phyloP scores from a whole-genome alignment of 768 basidiomycete genomes.

The Kwoniella dejecticola region DNA sequence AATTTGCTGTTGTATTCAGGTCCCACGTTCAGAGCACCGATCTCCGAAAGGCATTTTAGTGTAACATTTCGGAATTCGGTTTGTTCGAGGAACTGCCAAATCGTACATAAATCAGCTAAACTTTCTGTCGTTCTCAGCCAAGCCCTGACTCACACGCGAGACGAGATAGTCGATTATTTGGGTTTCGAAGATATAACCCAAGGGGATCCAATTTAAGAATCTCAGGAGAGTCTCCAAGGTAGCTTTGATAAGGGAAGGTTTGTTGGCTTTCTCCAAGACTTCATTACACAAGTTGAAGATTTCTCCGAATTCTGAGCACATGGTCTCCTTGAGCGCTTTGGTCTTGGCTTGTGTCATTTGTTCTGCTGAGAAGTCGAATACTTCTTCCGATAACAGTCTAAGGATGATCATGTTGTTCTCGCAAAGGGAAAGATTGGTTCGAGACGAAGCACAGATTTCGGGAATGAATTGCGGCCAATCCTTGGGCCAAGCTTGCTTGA shows the following conservation, averaged over 20 bases:
- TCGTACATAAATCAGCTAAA: constrained; percentile 17
- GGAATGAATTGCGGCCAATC: constrained; percentile 98
- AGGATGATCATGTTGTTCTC: constrained; percentile 99
- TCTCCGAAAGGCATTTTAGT: constrained; percentile 93
- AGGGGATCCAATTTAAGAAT: constrained; percentile 98
- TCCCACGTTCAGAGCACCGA: constrained; percentile 89
- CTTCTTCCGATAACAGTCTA: constrained; percentile 94
- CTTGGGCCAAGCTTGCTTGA: constrained; percentile 99
- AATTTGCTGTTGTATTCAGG: constrained; percentile 98
- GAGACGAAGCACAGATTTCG: constrained; percentile 95
- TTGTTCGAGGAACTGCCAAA: constrained; percentile 87
- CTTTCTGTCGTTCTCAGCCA: not conserved
- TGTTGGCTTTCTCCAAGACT: constrained; percentile 95
- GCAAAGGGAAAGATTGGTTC: constrained; percentile 91
- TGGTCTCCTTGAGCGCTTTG: constrained; percentile 94
- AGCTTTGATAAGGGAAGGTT: constrained; percentile 87
- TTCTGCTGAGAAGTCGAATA: constrained; percentile 97
- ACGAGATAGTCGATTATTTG: constrained; percentile 92
- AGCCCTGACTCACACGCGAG: constrained; percentile 68
- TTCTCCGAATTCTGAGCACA: constrained; percentile 95
- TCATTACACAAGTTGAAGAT: constrained; percentile 98
- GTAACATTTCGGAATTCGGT: constrained; percentile 97
- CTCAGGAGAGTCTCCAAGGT: constrained; percentile 92
- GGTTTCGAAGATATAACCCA: constrained; percentile 98
- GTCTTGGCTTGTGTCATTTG: constrained; percentile 98